Percentiles rank a stretch among this genome's conserved stretches.
Conservation (phyloP, 2,329 filamentous ascomycete genomes). For the Colletotrichum abscissum region DNA sequence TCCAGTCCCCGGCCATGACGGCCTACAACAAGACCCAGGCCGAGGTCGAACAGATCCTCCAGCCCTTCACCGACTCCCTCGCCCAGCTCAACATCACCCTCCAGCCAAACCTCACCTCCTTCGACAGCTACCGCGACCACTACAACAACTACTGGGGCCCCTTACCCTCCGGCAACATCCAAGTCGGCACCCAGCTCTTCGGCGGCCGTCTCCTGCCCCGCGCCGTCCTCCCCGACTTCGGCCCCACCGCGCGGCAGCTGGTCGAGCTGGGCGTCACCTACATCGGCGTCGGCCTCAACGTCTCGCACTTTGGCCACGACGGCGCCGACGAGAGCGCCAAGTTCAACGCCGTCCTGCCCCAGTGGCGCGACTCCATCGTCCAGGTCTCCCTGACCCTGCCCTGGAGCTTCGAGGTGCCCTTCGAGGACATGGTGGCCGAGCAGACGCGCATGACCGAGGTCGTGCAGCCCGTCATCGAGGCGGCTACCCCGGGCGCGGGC, state of each 20-base stretch:
- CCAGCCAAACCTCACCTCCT: conserved; percentile 44
- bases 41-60: conserved; percentile 52
- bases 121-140: conserved; percentile 40
- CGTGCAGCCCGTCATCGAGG: conserved; percentile 45
- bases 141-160: conserved; percentile 38
- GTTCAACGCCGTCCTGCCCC: conserved; percentile 52
- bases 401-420: conserved; percentile 32
- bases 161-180: conserved; percentile 42
- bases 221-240: conserved; percentile 33
- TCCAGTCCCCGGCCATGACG: conserved; percentile 46
- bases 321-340: not conserved
- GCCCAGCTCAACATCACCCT: conserved; percentile 40
- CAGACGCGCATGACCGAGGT: conserved; percentile 42
- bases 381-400: conserved; percentile 41
- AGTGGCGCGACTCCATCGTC: conserved; percentile 51
- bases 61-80: conserved; percentile 50
- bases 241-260: conserved; percentile 19
- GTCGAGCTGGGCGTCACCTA: conserved; percentile 31
- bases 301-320: conserved; percentile 27
- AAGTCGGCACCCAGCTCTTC: conserved; percentile 43
- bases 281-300: conserved; percentile 31
- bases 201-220: conserved; percentile 47
- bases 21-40: conserved; percentile 54
- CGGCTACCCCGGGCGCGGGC: conserved; percentile 41
- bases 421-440: conserved; percentile 28